Conservation (phyloP, 257 asterid genomes). For the Primulina huaijiensis region DNA sequence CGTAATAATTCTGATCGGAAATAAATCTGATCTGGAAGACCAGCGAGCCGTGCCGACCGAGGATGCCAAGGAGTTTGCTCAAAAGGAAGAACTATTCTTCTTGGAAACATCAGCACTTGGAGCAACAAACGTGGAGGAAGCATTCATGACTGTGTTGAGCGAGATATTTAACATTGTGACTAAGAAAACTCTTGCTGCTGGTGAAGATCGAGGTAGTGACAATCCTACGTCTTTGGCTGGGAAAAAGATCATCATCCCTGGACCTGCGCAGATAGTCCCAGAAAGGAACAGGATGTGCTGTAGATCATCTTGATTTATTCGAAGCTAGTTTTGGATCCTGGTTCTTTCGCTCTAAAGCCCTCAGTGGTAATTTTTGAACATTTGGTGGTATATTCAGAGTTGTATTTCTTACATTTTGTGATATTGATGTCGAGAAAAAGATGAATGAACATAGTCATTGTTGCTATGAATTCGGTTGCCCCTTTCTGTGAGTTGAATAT, state of each 20-base stretch:
- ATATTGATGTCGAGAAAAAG: neutral
- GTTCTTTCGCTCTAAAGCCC: neutral
- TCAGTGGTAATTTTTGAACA: neutral
- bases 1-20: constrained; percentile 47
- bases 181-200: constrained; percentile 39
- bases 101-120: constrained; percentile 51
- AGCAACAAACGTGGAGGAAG: constrained; percentile 44
- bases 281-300: constrained; percentile 48
- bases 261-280: constrained; percentile 44
- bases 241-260: constrained; percentile 44
- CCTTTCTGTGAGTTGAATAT: neutral
- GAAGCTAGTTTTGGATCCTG: neutral
- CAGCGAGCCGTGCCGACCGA: constrained; percentile 49
- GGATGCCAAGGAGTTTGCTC: constrained; percentile 52
- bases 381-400: neutral
- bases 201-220: constrained; percentile 37
- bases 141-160: constrained; percentile 42
- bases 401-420: constrained; percentile 7
- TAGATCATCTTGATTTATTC: constrained; percentile 25
- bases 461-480: neutral
- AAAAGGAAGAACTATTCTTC: constrained; percentile 46
- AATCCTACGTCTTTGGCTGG: constrained; percentile 40
- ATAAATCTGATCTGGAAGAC: constrained; percentile 52
- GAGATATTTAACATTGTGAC: constrained; percentile 49
- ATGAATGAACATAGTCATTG: neutral